Evolutionary conservation across 768 basidiomycete genomes (phyloP).

Genomic region (Leccinum subgranulosum): DNA sequence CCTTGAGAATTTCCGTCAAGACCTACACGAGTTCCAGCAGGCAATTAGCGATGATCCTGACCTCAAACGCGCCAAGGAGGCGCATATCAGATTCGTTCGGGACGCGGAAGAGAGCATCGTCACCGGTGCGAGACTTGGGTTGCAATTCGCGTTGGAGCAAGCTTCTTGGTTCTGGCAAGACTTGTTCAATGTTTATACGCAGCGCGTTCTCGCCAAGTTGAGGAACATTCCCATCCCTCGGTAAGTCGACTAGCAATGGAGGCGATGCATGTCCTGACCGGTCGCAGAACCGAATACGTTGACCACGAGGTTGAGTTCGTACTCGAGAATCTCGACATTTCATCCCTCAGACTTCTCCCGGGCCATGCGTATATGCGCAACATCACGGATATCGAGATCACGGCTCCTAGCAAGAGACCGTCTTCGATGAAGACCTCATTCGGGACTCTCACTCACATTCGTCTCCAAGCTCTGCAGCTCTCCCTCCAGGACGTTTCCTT

Average conservation of each 20-base stretch:
- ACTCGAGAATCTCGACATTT: conserved; percentile 70
- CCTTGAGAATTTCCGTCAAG: conserved; percentile 42
- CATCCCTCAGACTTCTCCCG: conserved; percentile 62
- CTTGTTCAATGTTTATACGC: conserved; percentile 75
- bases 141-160: conserved; percentile 56
- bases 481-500: conserved; percentile 65
- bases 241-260: conserved; percentile 30
- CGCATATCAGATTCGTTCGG: conserved; percentile 45
- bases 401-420: conserved; percentile 34
- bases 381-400: conserved; percentile 61
- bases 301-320: conserved; percentile 69
- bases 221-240: conserved; percentile 69
- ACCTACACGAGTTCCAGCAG: conserved; percentile 43
- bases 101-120: conserved; percentile 46
- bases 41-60: conserved; percentile 51
- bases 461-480: conserved; percentile 63
- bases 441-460: conserved; percentile 64
- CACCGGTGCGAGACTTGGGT: conserved; percentile 36
- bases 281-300: conserved; percentile 62
- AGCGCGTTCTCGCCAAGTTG: conserved; percentile 48
- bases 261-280: not conserved
- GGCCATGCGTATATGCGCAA: conserved; percentile 72
- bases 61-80: conserved; percentile 42
- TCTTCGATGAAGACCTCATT: conserved; percentile 44
- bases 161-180: conserved; percentile 81